phyloP scores from a whole-genome alignment of 805 yeast genomes.

The Starmerella etchellsii region DNA sequence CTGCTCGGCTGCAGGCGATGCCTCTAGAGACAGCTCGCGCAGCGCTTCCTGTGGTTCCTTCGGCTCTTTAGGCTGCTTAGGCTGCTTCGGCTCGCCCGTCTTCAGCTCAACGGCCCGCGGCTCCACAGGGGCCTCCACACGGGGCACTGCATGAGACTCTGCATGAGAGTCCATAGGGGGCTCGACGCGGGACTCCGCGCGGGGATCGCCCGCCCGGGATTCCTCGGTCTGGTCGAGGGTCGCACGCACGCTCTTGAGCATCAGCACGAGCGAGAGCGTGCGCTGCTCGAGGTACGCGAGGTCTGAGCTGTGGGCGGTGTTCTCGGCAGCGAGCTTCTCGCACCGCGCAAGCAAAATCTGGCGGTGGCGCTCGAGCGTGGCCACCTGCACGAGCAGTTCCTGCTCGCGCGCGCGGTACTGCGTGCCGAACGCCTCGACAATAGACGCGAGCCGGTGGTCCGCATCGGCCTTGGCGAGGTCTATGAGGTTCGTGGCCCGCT shows the following conservation, averaged over 20 bases:
- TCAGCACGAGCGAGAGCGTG: constrained; percentile 12
- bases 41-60: no score
- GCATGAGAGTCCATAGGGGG: no score
- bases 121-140: no score
- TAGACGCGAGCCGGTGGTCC: constrained; percentile 5
- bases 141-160: no score
- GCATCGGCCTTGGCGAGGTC: constrained; percentile 7
- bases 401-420: constrained; percentile 15
- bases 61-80: no score
- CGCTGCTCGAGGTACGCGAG: constrained; percentile 14
- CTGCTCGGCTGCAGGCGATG: no score
- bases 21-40: no score
- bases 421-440: constrained; percentile 9
- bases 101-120: no score
- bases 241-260: constrained; percentile 12
- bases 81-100: no score
- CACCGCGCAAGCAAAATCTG: constrained; percentile 11
- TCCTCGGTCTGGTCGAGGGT: no score
- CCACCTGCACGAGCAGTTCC: constrained; percentile 10
- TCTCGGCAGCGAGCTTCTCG: constrained; percentile 11
- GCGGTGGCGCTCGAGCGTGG: constrained; percentile 8
- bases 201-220: no score
- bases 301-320: constrained; percentile 2
- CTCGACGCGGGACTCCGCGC: no score
- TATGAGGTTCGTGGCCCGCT: constrained; percentile 1